phyloP scores from a whole-genome alignment of 1,284 basidiomycete species.

The Microbotryum scabiosae region DNA sequence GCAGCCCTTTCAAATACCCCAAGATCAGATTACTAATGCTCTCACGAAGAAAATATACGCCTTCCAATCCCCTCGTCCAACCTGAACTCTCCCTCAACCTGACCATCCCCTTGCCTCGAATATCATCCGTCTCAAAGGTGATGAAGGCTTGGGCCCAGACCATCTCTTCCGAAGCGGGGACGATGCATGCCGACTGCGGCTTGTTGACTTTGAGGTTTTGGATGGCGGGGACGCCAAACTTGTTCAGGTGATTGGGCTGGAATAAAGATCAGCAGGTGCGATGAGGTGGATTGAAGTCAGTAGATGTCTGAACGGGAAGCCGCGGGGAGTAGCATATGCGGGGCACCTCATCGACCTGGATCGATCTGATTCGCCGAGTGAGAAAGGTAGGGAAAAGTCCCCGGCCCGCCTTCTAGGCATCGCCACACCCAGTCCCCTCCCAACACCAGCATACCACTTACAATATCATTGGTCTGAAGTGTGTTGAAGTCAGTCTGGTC shows the following conservation, averaged over 20 bases:
- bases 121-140: slow-evolving; percentile 29
- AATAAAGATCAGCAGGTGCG: background rate
- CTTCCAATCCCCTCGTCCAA: slow-evolving; percentile 28
- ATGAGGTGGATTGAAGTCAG: background rate
- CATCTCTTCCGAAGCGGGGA: slow-evolving; percentile 7
- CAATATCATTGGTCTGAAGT: slow-evolving; percentile 18
- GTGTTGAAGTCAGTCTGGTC: slow-evolving; percentile 32
- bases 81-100: slow-evolving; percentile 25
- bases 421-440: background rate
- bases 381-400: too few species aligned
- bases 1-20: too few species aligned
- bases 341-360: too few species aligned
- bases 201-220: slow-evolving; percentile 18
- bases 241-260: slow-evolving; percentile 17
- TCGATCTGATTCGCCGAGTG: background rate
- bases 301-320: too few species aligned
- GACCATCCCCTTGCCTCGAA: slow-evolving; percentile 30
- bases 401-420: background rate
- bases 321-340: too few species aligned
- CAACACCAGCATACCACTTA: background rate
- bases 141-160: slow-evolving; percentile 32
- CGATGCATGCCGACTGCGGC: slow-evolving; percentile 1
- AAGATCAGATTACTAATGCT: background rate
- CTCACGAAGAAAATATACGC: slow-evolving; percentile 33
- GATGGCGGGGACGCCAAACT: slow-evolving; percentile 30